Percentiles rank a stretch among this genome's conserved stretches.
Evolutionary conservation across 345 rosid species (phyloP).

Genomic region (Lepidium didymum): DNA sequence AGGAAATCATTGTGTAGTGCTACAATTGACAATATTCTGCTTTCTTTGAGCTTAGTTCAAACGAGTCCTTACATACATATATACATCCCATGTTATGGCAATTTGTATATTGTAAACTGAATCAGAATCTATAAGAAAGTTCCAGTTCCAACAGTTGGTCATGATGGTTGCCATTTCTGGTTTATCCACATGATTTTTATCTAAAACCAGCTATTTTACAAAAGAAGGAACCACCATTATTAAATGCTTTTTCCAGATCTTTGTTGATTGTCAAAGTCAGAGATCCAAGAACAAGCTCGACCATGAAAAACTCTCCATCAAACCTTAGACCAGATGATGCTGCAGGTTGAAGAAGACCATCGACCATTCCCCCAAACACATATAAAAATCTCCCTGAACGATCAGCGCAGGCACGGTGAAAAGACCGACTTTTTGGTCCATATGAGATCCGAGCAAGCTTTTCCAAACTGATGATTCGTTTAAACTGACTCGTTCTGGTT

Average conservation of each 20-base stretch:
- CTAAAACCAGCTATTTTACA: conserved; percentile 4
- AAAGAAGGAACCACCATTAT: not conserved
- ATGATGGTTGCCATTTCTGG: not conserved
- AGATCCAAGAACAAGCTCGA: conserved; percentile 49
- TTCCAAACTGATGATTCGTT: conserved; percentile 47
- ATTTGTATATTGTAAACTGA: conserved; percentile 20
- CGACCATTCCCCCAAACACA: conserved; percentile 89
- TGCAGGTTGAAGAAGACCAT: conserved; percentile 49
- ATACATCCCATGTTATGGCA: conserved; percentile 7
- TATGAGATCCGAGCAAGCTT: conserved; percentile 48
- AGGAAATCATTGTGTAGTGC: not conserved
- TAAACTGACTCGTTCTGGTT: conserved; percentile 28
- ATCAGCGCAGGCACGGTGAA: conserved; percentile 78
- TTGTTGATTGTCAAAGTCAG: conserved; percentile 25
- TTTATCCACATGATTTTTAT: not conserved
- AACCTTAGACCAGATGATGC: conserved; percentile 57
- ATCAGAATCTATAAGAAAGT: conserved; percentile 11
- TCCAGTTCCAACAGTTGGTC: not conserved
- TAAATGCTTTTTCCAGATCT: conserved; percentile 1
- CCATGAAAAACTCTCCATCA: conserved; percentile 70
- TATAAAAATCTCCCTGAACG: conserved; percentile 55
- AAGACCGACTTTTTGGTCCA: conserved; percentile 57
- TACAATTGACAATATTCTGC: not conserved
- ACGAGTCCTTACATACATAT: conserved; percentile 14
- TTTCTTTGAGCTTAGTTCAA: not conserved